Evolutionary conservation across 2,329 filamentous ascomycete species (phyloP), one percentile per base, ranked within the genome.

Genomic region (Trichoderma koningii): DNA sequence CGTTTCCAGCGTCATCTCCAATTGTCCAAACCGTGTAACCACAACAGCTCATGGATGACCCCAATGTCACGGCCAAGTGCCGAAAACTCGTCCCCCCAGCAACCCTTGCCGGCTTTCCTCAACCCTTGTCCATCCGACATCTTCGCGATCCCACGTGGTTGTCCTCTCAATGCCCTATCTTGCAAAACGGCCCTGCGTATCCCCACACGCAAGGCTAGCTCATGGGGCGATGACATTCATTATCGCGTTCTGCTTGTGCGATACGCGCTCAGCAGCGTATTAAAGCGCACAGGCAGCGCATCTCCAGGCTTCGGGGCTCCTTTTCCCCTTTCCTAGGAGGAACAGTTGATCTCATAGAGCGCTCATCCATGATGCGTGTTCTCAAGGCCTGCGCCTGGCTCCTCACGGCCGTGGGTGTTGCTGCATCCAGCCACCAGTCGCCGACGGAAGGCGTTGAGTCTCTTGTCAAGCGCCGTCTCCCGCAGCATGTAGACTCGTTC

Each of bases 391-490:
- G 59, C n/a, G 50, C 47, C 26, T 55, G 59, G 59, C 59, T 63
- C 41, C 59, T 63, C 48, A 47, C 59, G 7, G 50, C 50, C 59
- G 53, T 63, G 55, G 59, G 59, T 28, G 53, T 30, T 50, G 65
- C 48, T 50, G 63, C 50, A 28, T 14, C 55, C 26, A 50, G 34
- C 21, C 41, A 19, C 19, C 10, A 17, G 14, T 34, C 42, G 23
- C 53, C 65, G 26, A 67, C 63, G 14, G 55, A 60, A 10, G 68
- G 68, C 12, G 60, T 70, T 23, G 64, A 66, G 3, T 60, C 66
- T 28, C 66, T 70, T 14, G 50, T 70, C 59, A 66, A 63, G 28
- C 68, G 68, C 44, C 67, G 68, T 47, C 66, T 70, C 15, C 68
- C 68, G 26, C 42, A 66, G 5, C 68, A 70, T 47, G 65, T 51